Conservation (phyloP, 2,329 filamentous ascomycete species). For the Pseudogymnoascus sp. region DNA sequence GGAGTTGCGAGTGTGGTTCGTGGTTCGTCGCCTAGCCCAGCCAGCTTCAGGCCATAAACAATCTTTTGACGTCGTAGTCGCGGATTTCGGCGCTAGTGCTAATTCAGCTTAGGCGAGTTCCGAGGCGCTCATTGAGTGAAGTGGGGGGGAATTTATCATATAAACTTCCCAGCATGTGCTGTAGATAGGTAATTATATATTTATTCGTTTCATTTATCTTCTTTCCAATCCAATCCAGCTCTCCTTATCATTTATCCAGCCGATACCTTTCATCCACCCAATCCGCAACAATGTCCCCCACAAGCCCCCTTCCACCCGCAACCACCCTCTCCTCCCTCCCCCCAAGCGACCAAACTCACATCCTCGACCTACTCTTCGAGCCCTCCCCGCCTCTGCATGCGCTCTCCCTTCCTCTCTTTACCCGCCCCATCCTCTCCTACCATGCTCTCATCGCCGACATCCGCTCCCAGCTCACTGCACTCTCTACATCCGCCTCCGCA, state of each 20-base stretch:
- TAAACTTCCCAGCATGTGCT: slow-evolving; percentile 2
- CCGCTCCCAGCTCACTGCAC: slow-evolving; percentile 50
- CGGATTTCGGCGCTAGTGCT: slow-evolving; percentile 4
- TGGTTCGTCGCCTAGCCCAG: not conserved
- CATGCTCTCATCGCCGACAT: slow-evolving; percentile 58
- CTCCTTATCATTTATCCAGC: not conserved
- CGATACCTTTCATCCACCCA: not conserved
- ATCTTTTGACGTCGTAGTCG: slow-evolving; percentile 2
- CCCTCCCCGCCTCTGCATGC: slow-evolving; percentile 66
- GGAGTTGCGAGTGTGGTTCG: not conserved
- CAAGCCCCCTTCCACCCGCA: not conserved
- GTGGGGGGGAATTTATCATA: slow-evolving; percentile 3
- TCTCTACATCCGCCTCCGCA: slow-evolving; percentile 43
- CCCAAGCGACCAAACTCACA: not conserved
- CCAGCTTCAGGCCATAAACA: slow-evolving; percentile 5
- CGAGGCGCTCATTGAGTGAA: slow-evolving; percentile 1
- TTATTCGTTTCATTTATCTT: slow-evolving; percentile 1
- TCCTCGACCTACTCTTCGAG: slow-evolving; percentile 76
- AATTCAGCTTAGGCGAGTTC: slow-evolving; percentile 4
- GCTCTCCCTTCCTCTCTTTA: slow-evolving; percentile 56
- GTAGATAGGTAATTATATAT: not conserved
- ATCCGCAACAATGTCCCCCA: not conserved
- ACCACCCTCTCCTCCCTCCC: not conserved
- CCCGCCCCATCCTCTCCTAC: slow-evolving; percentile 57
- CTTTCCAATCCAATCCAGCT: not conserved